Evolutionary conservation across 306 rosid genomes (phyloP).

Genomic region (Lathyrus tuberosus): DNA sequence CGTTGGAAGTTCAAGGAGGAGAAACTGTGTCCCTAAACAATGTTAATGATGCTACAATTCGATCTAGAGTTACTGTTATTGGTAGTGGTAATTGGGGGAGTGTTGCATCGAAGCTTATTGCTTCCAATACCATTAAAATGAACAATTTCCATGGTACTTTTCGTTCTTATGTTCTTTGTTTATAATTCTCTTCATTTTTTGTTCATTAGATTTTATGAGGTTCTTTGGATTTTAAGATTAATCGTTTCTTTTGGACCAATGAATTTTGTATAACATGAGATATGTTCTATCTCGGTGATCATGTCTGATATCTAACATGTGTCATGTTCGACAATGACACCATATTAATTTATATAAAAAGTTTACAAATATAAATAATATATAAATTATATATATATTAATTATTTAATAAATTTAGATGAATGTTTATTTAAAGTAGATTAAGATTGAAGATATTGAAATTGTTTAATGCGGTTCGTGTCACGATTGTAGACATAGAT

Average conservation of each 20-base stretch:
- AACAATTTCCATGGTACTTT: slow-evolving; percentile 71
- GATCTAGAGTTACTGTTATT: slow-evolving; percentile 76
- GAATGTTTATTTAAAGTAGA: too few relatives aligned
- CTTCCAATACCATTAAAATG: slow-evolving; percentile 72
- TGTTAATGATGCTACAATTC: slow-evolving; percentile 42
- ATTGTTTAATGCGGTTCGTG: too few relatives aligned
- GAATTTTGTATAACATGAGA: background rate
- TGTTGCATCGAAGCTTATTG: slow-evolving; percentile 91
- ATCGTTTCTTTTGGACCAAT: background rate
- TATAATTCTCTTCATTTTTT: background rate
- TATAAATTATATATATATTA: too few relatives aligned
- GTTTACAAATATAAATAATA: too few relatives aligned
- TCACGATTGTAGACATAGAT: too few relatives aligned
- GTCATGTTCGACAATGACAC: too few relatives aligned
- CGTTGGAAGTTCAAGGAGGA: slow-evolving; percentile 39
- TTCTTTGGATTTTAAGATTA: background rate
- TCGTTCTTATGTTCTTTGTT: background rate
- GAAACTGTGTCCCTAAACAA: slow-evolving; percentile 31
- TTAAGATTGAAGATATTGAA: too few relatives aligned
- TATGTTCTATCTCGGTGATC: background rate
- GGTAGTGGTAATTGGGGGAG: slow-evolving; percentile 98
- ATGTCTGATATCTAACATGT: background rate
- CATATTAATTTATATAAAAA: too few relatives aligned
- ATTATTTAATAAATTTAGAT: too few relatives aligned
- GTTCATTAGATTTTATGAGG: background rate